Base-by-base conservation (phyloP, 257 asterid species). In the Nicotiana sylvestris region DNA sequence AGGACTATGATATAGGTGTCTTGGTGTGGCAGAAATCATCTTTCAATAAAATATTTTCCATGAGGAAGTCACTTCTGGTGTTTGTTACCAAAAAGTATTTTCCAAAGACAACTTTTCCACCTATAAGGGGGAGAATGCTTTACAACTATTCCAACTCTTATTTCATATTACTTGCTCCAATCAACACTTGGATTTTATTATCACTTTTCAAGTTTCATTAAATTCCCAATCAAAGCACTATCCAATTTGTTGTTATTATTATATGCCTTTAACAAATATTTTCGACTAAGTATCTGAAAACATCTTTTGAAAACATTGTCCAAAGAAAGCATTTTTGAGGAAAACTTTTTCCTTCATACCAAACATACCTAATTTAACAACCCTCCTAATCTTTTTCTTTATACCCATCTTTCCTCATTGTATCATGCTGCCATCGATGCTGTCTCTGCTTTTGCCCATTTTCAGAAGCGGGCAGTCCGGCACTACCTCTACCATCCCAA, bases 401-500 rank as follows among this genome's bases (percentile, higher is more conserved):
- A 12, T 72, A 46, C 79, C 78, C 37, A 25, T 43, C 43, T 70
- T 57, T 12, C 79, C 37, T 72, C 25, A 25, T 72, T 46, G 21
- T 11, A 21, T 72, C 39, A 12, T 70, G 78, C 35, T 16, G 1
- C 18, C 61, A 12, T 51, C 6, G 51, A 12, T 25, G 61, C 27
- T 72, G 37, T 72, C 61, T 46, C 39, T 72, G 60, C 79, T 46
- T 9, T 72, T 25, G 13, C 79, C 61, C 39, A 72, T 12, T 46
- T 72, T 6, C 58, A 15, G 79, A 46, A 7, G 37, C 61, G 6
- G 6, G 30, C 57, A 43, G 2, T 43, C 49, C 1, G 49, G 49
- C 78, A 72, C 61, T 46, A 70, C 37, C 37, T 43, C 78, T 43
- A 72, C 60, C 21, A 46, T 72, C 79, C 27, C 79, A 72, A 46